Evolutionary conservation across 306 rosid species (phyloP).

Genomic region (Cucumis melo): DNA sequence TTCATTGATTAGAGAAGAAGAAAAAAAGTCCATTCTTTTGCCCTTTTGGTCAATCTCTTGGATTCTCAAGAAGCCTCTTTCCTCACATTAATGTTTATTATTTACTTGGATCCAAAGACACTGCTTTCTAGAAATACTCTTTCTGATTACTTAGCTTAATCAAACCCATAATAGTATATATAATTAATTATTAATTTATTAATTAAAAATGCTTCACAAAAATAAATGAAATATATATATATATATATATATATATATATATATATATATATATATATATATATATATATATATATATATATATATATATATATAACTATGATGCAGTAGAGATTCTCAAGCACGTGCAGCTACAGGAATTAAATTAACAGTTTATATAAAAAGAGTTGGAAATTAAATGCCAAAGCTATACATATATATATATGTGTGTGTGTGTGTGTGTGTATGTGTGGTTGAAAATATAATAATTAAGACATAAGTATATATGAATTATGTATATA

Average conservation of each 20-base stretch:
- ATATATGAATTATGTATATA: neutral
- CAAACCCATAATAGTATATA: neutral
- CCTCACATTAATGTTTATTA: neutral
- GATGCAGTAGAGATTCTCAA: neutral
- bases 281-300: too few relatives aligned
- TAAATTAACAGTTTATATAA: neutral
- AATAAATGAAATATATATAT: neutral
- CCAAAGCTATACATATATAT: too few relatives aligned
- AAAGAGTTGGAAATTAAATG: neutral
- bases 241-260: too few relatives aligned
- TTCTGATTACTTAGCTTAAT: neutral
- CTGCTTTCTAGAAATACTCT: neutral
- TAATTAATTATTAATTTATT: neutral
- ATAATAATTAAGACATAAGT: neutral
- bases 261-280: too few relatives aligned
- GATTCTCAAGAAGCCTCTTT: neutral
- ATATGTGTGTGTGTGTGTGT: too few relatives aligned
- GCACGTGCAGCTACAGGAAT: slow-evolving; percentile 3
- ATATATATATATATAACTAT: neutral
- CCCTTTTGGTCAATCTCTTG: neutral
- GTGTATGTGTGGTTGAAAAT: neutral
- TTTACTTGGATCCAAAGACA: neutral
- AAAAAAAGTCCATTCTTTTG: neutral
- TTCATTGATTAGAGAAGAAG: too few relatives aligned
- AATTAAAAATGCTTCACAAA: neutral